Evolutionary conservation across 2,329 filamentous ascomycete species (phyloP).

Genomic region (Aspergillus bombycis): DNA sequence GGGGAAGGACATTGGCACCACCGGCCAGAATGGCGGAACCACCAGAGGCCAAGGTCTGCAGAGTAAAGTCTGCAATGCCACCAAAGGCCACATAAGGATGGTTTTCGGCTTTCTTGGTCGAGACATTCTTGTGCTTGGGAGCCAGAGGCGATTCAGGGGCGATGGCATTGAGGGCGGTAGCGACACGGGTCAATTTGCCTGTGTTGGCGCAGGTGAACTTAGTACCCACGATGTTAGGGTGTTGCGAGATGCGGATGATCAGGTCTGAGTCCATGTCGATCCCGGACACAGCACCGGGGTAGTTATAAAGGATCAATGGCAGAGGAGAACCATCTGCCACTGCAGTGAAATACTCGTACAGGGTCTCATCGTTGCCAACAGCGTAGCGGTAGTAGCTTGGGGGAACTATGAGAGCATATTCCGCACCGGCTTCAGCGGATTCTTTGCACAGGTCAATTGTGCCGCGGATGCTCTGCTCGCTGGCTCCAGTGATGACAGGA

Average conservation of each 20-base stretch:
- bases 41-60: slow-evolving; percentile 78
- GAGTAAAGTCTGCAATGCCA: slow-evolving; percentile 84
- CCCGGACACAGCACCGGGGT: slow-evolving; percentile 82
- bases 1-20: slow-evolving; percentile 84
- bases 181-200: slow-evolving; percentile 83
- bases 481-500: slow-evolving; percentile 82
- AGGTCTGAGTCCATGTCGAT: slow-evolving; percentile 90
- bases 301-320: slow-evolving; percentile 87
- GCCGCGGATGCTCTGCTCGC: slow-evolving; percentile 77
- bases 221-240: slow-evolving; percentile 83
- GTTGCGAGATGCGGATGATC: slow-evolving; percentile 75
- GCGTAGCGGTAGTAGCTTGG: slow-evolving; percentile 81
- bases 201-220: slow-evolving; percentile 94
- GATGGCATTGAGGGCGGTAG: slow-evolving; percentile 70
- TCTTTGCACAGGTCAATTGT: slow-evolving; percentile 76
- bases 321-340: slow-evolving; percentile 77
- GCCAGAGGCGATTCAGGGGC: slow-evolving; percentile 55
- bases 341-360: slow-evolving; percentile 72
- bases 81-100: slow-evolving; percentile 79
- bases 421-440: slow-evolving; percentile 69
- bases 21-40: slow-evolving; percentile 86
- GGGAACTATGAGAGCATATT: slow-evolving; percentile 78
- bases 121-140: slow-evolving; percentile 25
- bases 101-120: slow-evolving; percentile 35
- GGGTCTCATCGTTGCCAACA: slow-evolving; percentile 69